A percentile compares a stretch with the other conserved stretches of the same genome.
These are phyloP conservation scores for Podospora anserina DNA, from an alignment of 495 filamentous ascomycete genomes.

Conservation along the genomic window DNA sequence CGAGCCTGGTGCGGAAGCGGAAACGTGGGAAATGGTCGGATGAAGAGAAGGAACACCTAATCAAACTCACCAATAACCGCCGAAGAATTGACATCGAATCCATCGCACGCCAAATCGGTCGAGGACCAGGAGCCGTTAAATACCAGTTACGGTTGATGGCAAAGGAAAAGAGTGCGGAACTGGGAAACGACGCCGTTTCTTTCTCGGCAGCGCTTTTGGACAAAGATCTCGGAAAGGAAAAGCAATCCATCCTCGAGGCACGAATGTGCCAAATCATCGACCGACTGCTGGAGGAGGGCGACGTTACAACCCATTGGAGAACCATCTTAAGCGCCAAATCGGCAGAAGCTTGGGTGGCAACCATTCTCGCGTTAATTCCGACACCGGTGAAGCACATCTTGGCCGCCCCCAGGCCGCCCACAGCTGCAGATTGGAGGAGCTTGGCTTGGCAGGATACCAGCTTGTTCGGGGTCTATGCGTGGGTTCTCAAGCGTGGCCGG, in stretches of 20 bases:
- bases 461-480: not conserved
- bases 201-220: not conserved
- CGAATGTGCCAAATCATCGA: conserved; percentile 2
- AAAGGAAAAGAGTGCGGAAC: conserved; percentile 1
- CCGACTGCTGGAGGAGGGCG: not conserved
- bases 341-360: not conserved
- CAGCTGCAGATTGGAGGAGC: conserved; percentile 1
- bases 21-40: conserved; percentile 1
- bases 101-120: not conserved
- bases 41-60: not conserved
- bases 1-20: not conserved
- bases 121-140: not conserved
- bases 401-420: not conserved
- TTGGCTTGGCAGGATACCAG: conserved; percentile 1
- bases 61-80: not conserved
- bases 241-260: not conserved
- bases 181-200: not conserved
- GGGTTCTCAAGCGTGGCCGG: not conserved
- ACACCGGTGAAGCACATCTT: not conserved
- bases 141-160: conserved; percentile 2
- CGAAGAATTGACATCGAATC: conserved; percentile 1
- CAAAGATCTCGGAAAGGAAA: not conserved
- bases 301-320: not conserved
- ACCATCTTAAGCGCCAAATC: not conserved
- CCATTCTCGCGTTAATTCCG: not conserved